These are phyloP conservation scores for Gypsophila paniculata DNA, from an alignment of 179 eudicot genomes.

Conservation along the genomic window DNA sequence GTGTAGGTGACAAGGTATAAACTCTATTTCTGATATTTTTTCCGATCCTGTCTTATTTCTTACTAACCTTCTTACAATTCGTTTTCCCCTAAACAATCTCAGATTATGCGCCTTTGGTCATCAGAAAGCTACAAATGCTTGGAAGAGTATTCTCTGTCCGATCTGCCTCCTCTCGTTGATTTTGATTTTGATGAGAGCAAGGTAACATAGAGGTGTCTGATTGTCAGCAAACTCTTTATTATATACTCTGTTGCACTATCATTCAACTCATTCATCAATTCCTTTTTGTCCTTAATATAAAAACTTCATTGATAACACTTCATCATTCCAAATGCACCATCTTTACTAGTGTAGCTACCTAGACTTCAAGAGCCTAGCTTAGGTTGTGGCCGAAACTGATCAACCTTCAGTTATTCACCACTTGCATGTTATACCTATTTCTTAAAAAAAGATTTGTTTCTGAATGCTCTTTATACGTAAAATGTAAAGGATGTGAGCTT, in stretches of 20 bases:
- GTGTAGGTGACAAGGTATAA: constrained; percentile 80
- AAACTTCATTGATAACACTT: neutral
- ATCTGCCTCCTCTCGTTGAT: constrained; percentile 55
- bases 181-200: constrained; percentile 93
- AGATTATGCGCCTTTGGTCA: constrained; percentile 96
- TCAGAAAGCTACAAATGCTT: constrained; percentile 58
- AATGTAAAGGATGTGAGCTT: neutral
- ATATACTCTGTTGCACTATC: neutral
- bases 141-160: constrained; percentile 66
- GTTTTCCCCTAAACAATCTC: constrained; percentile 21
- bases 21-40: constrained; percentile 11
- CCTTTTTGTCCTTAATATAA: neutral
- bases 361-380: constrained; percentile 3
- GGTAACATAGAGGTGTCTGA: constrained; percentile 37
- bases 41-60: neutral
- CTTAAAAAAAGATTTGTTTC: neutral
- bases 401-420: neutral
- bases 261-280: neutral
- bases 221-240: constrained; percentile 12
- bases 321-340: neutral
- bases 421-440: neutral
- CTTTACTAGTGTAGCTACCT: neutral
- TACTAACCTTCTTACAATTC: neutral
- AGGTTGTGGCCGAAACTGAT: neutral
- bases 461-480: neutral